Evolutionary conservation across 1,139 yeast species (phyloP), one percentile per base, ranked within the genome.

Genomic region (Dujonia santamariae): DNA sequence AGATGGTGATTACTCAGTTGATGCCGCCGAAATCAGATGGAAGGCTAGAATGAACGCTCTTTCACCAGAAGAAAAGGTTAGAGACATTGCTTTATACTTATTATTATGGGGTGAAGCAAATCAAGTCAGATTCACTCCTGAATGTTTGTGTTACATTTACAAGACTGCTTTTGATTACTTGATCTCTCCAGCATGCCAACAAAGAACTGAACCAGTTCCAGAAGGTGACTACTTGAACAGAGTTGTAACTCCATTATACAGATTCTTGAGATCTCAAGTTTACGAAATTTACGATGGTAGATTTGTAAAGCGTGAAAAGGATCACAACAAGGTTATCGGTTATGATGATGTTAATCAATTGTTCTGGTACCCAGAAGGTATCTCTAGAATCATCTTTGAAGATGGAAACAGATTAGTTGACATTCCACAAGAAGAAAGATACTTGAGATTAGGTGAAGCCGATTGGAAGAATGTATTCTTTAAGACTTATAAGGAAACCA

Each of bases 361-460:
- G 51, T 92, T 92, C 68, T 92, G 99, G 98, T 94, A 92, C 66
- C 97, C 98, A 29, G 97, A 92, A 67, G 99, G 98, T 72, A 85
- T 92, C 51, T 85, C 94, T 42, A 83, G 95, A 67, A 90, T 92
- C 54, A 76, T 84, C 34, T 78, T 90, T 54, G 90, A 84, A 56
- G 97, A 92, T 59, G 96, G 95, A 45, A 72, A 95, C 23, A 81
- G 96, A 59, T 72, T 92, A 56, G 87, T 92, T 38, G 98, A 94
- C 52, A 67, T 88, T 52, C 95, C 97, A 29, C 76, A 80, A 43
- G 86, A 81, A 52, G 96, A 92, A 63, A 85, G 98, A 61, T 94
- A 78, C 61, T 74, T 80, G 53, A 82, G 84, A 61, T 75, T 92
- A 42, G 96, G 97, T 48, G 97, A 92, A 52, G 95, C 88, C 45